Base-by-base conservation (phyloP, 257 asterid species). In the Verbascum thapsus region DNA sequence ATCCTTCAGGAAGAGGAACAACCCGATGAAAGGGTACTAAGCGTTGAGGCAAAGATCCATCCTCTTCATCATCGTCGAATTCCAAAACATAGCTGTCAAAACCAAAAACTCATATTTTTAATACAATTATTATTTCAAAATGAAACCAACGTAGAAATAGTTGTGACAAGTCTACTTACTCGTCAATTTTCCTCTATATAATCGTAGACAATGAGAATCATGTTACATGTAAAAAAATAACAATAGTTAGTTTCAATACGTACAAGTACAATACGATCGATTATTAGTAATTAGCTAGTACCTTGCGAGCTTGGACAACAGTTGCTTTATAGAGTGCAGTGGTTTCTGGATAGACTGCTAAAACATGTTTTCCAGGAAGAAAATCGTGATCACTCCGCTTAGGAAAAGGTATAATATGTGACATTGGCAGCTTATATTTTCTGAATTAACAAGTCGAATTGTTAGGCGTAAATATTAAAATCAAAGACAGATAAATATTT, bases 341-440 rank as follows among this genome's bases (percentile, higher is more conserved):
- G 71, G 99, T 94, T 70, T 86, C 94, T 16, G 99, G 99, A 76
- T 94, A 90, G 69, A 94, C 95, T 10, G 99, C 99, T 78, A 90
- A 75, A 57, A 94, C 99, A 50, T 87, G 90, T 72, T 72, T 84
- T 38, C 99, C 99, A n/a, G 80, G 88, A 53, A 85, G 86, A 47
- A 90, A 90, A 58, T 94, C 96, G 49, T 80, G 88, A 58, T 94
- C 97, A 20, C 70, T 82, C 55, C 89, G 73, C 68, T 82, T 94
- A 6, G 99, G 99, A 66, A 94, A 94, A 55, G 95, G 97, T 71
- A 94, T 90, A 52, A 94, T 86, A 69, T 82, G 95, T 22, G 95
- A 84, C 88, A 81, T 74, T 9, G 95, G 99, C 69, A 94, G 87
- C 83, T 86, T 85, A 87, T 94, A 94, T 75, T 84, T 88, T 76